These are phyloP conservation scores for Trichosporon sp. DNA, from an alignment of 1,284 basidiomycete genomes.

Conservation along the genomic window DNA sequence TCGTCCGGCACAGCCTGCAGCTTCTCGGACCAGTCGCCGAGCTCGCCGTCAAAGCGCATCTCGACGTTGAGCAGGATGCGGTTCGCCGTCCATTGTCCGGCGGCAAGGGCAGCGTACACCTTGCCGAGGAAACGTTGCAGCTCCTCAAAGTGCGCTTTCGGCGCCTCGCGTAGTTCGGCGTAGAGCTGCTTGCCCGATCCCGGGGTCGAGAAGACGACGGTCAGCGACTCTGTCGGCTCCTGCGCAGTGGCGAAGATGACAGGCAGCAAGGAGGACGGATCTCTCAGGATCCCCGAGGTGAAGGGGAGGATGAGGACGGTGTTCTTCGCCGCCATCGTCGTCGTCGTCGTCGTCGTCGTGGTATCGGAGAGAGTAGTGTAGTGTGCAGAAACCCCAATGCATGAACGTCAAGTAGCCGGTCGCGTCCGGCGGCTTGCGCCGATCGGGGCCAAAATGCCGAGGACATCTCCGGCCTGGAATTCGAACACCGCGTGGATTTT, in stretches of 20 bases:
- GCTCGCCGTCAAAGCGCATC: conserved; percentile 50
- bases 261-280: conserved; percentile 37
- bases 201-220: conserved; percentile 44
- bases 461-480: not conserved
- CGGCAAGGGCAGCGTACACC: conserved; percentile 50
- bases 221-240: conserved; percentile 33
- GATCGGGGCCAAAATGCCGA: not conserved
- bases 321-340: conserved; percentile 23
- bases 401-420: conserved; percentile 2
- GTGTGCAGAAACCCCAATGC: not conserved
- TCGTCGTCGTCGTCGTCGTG: not conserved
- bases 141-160: conserved; percentile 38
- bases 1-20: conserved; percentile 25
- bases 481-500: not conserved
- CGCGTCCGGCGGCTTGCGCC: conserved; percentile 7
- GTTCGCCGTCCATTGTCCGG: conserved; percentile 46
- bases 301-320: conserved; percentile 46
- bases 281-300: conserved; percentile 34
- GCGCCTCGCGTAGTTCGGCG: conserved; percentile 28
- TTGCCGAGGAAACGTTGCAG: conserved; percentile 52
- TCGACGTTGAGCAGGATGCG: conserved; percentile 52
- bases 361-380: not conserved
- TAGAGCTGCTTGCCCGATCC: conserved; percentile 38
- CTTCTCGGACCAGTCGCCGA: conserved; percentile 36
- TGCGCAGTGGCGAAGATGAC: conserved; percentile 36